Evolutionary conservation across 1,139 yeast species (phyloP), one percentile per base, ranked within the genome.

Genomic region (Tardiomyces depauwii): DNA sequence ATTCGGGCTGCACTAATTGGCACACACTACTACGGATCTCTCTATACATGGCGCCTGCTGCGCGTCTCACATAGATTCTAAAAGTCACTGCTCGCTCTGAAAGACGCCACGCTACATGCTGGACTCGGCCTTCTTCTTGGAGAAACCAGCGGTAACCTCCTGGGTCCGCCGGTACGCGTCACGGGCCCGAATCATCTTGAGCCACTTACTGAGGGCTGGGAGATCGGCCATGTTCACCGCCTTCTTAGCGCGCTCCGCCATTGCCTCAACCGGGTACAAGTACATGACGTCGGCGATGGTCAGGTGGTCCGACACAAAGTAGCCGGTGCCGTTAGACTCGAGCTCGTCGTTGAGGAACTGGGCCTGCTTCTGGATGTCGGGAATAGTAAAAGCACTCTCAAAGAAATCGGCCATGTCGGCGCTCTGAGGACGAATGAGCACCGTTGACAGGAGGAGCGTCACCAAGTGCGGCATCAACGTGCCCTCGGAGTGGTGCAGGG

Each of bases 271-370:
- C 3, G 36, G 36, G 16, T 13, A 30, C 36, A 14, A 10, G 36
- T 30, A 30, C 42, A 40, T 40, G 21, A 28, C 27, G 33, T 40
- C 42, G 14, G 42, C 42, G 6, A 27, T 18, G 11, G 42, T 40
- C 18, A 40, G 27, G 13, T 40, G 42, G 27, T 40, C 33, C 16
- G 42, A 40, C 10, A 28, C 42, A 18, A 40, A 28, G 21, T n/a
- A 40, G 12, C 42, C 42, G 10, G 42, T 40, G 32, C 42, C 42
- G 14, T 40, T 40, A 5, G 25, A 9, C 32, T 6, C 33, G 18
- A 40, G 32, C 27, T 27, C 13, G 12, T 25, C 16, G 18, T 40
- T 28, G 11, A 40, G 13, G 21, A 16, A 25, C 19, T 23, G 2
- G 9, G 19, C 11, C 21, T 13, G 18, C 32, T 23, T 40, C 19